Conservation (phyloP, 2,329 filamentous ascomycete species). For the Epichloe amarillans region DNA sequence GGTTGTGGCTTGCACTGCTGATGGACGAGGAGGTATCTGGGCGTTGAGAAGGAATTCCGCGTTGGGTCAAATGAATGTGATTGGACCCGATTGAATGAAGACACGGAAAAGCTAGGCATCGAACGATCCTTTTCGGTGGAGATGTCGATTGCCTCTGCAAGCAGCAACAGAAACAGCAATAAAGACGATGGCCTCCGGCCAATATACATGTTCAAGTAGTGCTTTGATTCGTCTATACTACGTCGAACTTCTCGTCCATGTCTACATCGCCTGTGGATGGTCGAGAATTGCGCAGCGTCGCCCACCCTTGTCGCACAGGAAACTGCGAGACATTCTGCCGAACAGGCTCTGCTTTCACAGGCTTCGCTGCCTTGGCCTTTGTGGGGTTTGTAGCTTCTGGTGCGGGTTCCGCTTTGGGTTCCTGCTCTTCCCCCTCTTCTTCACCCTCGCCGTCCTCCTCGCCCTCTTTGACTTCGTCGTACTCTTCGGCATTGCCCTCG, state of each 20-base stretch:
- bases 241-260: constrained; percentile 20
- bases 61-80: too few species aligned
- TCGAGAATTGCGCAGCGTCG: constrained; percentile 14
- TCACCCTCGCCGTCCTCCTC: constrained; percentile 18
- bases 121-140: too few species aligned
- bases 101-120: too few species aligned
- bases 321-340: constrained; percentile 5
- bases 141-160: too few species aligned
- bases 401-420: constrained; percentile 8
- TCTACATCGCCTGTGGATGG: constrained; percentile 16
- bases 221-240: constrained; percentile 9
- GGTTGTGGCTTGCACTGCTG: too few species aligned
- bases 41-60: too few species aligned
- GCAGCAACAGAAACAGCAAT: too few species aligned
- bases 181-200: too few species aligned
- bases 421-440: constrained; percentile 10
- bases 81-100: too few species aligned
- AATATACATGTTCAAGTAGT: background rate
- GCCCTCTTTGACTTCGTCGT: constrained; percentile 22
- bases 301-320: constrained; percentile 19
- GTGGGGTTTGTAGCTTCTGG: background rate
- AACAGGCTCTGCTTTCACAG: background rate
- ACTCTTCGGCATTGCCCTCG: constrained; percentile 26
- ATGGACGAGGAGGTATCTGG: too few species aligned
- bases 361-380: constrained; percentile 6